Evolutionary conservation across 768 basidiomycete genomes (phyloP).

Genomic region (Mrakia frigida): DNA sequence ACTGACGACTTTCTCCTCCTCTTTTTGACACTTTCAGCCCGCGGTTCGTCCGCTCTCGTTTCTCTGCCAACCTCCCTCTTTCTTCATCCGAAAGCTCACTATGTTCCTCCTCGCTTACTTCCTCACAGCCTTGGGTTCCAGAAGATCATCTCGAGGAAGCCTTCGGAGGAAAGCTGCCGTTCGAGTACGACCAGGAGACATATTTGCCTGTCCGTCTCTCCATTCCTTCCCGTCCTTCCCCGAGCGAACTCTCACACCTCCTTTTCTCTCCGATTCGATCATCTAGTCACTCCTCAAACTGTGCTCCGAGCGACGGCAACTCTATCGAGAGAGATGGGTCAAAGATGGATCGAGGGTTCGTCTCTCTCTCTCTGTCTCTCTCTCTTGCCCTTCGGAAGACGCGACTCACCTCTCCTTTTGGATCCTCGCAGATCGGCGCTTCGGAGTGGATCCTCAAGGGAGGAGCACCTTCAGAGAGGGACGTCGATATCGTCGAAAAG

Average conservation of each 20-base stretch:
- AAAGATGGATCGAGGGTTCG: not conserved
- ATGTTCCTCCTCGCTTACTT: not conserved
- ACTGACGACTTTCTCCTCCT: too few species aligned
- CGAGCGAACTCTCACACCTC: not conserved
- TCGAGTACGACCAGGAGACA: constrained; percentile 14
- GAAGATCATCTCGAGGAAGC: constrained; percentile 24
- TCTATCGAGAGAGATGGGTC: not conserved
- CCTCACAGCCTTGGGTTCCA: constrained; percentile 24
- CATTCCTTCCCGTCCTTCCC: not conserved
- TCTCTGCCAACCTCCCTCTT: not conserved
- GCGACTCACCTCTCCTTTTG: not conserved
- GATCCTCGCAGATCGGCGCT: constrained; percentile 22
- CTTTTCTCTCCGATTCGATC: not conserved
- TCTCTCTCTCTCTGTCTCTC: not conserved
- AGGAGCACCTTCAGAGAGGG: not conserved
- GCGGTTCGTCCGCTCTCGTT: not conserved
- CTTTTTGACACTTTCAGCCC: not conserved
- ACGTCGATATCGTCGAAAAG: not conserved
- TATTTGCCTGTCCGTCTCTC: constrained; percentile 19
- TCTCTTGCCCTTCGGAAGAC: not conserved
- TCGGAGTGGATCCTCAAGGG: constrained; percentile 28
- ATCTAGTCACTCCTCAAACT: not conserved
- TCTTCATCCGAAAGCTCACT: not conserved
- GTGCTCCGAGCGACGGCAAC: not conserved
- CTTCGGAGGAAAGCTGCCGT: constrained; percentile 25